phyloP scores from a whole-genome alignment of 345 rosid genomes.

The Syzygium aromaticum region DNA sequence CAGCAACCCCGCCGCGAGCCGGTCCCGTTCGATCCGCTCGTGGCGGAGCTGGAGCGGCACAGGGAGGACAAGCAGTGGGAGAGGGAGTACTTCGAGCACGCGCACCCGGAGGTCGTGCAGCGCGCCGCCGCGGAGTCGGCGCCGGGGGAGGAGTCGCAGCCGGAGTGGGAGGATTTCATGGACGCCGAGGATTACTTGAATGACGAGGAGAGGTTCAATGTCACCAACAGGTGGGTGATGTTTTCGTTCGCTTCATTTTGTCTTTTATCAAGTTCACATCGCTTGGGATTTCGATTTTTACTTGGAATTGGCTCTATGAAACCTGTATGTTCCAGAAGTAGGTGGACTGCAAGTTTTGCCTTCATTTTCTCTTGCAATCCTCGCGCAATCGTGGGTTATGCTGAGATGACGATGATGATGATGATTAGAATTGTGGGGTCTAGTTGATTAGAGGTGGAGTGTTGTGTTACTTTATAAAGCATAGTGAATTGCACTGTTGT shows the following conservation, averaged over 20 bases:
- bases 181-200: slow-evolving; percentile 93
- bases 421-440: background rate
- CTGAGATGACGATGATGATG: background rate
- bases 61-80: slow-evolving; percentile 83
- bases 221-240: slow-evolving; percentile 69
- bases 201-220: slow-evolving; percentile 74
- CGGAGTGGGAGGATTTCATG: slow-evolving; percentile 94
- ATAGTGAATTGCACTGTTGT: background rate
- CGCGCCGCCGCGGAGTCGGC: background rate
- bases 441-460: background rate
- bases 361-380: background rate
- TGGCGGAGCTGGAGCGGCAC: slow-evolving; percentile 42
- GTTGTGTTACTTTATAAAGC: background rate
- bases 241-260: background rate
- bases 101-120: slow-evolving; percentile 42
- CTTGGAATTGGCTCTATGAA: background rate
- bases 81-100: slow-evolving; percentile 46
- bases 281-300: too few relatives aligned
- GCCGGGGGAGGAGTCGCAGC: slow-evolving; percentile 41
- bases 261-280: background rate
- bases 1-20: slow-evolving; percentile 19
- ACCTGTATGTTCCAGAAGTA: background rate
- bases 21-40: slow-evolving; percentile 35
- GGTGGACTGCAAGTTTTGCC: background rate
- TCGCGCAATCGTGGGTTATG: background rate